These are phyloP conservation scores for Cyberlindnera xishuangbannaensis DNA, from an alignment of 805 yeast species.

Conservation along the genomic window DNA sequence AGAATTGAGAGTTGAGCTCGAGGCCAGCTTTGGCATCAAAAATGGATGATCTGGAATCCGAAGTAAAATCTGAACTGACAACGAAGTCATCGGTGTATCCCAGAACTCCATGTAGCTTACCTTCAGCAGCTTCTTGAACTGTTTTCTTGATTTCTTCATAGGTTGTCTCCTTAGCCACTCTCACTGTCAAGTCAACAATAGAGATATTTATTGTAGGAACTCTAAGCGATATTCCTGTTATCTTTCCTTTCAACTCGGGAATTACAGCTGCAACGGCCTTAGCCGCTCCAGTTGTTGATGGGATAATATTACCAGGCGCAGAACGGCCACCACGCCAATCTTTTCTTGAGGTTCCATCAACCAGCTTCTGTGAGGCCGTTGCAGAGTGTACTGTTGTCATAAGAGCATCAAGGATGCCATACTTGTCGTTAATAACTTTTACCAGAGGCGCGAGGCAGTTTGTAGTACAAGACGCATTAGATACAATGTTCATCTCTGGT, in stretches of 20 bases:
- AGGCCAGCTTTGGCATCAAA: constrained; percentile 68
- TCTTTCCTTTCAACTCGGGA: constrained; percentile 65
- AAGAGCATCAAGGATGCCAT: constrained; percentile 68
- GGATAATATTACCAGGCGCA: constrained; percentile 70
- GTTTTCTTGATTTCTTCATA: constrained; percentile 60
- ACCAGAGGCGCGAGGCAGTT: constrained; percentile 73
- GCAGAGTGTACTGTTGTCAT: constrained; percentile 72
- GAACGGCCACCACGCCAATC: constrained; percentile 82
- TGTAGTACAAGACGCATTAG: constrained; percentile 72
- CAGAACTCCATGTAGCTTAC: constrained; percentile 54
- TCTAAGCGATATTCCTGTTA: constrained; percentile 71
- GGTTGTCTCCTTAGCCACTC: constrained; percentile 50
- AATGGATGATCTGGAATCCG: constrained; percentile 57
- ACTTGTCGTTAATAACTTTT: constrained; percentile 58
- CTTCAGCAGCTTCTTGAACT: constrained; percentile 53
- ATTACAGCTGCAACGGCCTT: constrained; percentile 73
- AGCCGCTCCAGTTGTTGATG: constrained; percentile 74
- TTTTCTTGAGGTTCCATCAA: constrained; percentile 73
- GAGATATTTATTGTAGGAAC: constrained; percentile 72
- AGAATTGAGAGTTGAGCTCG: constrained; percentile 63
- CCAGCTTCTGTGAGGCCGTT: constrained; percentile 70
- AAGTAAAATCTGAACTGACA: constrained; percentile 64
- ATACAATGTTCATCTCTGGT: constrained; percentile 50
- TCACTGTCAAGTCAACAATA: constrained; percentile 66
- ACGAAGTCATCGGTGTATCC: constrained; percentile 70